These are phyloP conservation scores for Gilbertella persicaria DNA, from an alignment of 371 early-diverging fungal genomes.

Conservation along the genomic window DNA sequence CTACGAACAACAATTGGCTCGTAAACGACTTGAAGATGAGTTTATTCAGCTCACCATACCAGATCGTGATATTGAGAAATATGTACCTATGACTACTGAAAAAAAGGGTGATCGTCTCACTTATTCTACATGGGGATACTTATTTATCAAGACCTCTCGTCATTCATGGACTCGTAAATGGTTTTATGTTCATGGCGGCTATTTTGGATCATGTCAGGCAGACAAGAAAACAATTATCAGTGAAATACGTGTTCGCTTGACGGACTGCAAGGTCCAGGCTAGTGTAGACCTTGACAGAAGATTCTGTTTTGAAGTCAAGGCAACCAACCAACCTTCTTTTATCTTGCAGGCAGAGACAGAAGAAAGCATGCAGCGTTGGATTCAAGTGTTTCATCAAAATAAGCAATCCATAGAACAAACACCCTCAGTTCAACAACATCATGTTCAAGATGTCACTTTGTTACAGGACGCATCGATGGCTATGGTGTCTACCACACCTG, in stretches of 20 bases:
- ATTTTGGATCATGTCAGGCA: slow-evolving; percentile 44
- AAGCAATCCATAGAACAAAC: slow-evolving; percentile 20
- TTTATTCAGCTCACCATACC: slow-evolving; percentile 28
- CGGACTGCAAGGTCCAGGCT: slow-evolving; percentile 50
- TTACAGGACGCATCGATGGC: slow-evolving; percentile 14
- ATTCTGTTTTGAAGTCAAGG: slow-evolving; percentile 64
- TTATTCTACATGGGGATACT: slow-evolving; percentile 27
- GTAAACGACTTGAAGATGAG: slow-evolving; percentile 24
- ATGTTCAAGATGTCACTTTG: neutral
- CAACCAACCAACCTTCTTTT: slow-evolving; percentile 16
- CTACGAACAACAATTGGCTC: slow-evolving; percentile 22
- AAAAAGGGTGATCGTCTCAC: neutral
- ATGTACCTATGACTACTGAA: slow-evolving; percentile 1
- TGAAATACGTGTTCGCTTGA: slow-evolving; percentile 47
- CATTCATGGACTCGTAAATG: slow-evolving; percentile 50
- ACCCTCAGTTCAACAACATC: neutral
- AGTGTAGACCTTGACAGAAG: slow-evolving; percentile 54
- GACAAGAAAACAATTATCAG: slow-evolving; percentile 45
- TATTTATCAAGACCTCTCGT: slow-evolving; percentile 18
- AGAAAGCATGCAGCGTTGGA: slow-evolving; percentile 60
- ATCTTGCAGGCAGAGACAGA: slow-evolving; percentile 66
- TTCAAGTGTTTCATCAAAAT: slow-evolving; percentile 53
- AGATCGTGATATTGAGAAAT: slow-evolving; percentile 16
- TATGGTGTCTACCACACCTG: slow-evolving; percentile 23
- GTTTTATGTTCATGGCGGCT: slow-evolving; percentile 52